Evolutionary conservation across 805 yeast genomes (phyloP).

Genomic region (Scheffersomyces coipomensis): DNA sequence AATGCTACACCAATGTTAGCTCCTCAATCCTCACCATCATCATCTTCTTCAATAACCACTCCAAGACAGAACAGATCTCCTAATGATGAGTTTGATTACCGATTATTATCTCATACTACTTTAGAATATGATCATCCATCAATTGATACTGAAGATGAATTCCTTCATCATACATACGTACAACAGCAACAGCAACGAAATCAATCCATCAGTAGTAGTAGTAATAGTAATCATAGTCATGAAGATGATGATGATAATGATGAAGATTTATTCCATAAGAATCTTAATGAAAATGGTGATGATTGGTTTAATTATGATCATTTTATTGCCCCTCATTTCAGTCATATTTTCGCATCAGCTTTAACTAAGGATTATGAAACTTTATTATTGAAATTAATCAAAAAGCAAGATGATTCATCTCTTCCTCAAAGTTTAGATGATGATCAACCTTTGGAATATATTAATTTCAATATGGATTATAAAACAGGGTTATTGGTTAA

Average conservation of each 20-base stretch:
- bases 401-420: background rate
- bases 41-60: too few species aligned
- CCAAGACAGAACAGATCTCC: background rate
- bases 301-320: background rate
- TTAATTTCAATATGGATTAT: constrained; percentile 2
- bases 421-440: too few species aligned
- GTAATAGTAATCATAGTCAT: too few species aligned
- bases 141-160: too few species aligned
- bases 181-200: too few species aligned
- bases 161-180: too few species aligned
- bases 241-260: background rate
- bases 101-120: too few species aligned
- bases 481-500: constrained; percentile 3
- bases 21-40: too few species aligned
- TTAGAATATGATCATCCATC: too few species aligned
- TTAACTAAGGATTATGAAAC: background rate
- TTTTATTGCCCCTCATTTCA: background rate
- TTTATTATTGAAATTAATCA: background rate
- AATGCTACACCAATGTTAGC: too few species aligned
- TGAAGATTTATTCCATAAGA: background rate
- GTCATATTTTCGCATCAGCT: background rate
- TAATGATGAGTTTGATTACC: background rate
- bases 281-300: too few species aligned
- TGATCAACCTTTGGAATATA: background rate
- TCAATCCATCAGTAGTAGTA: too few species aligned